Evolutionary conservation across 257 asterid species (phyloP), one percentile per base, ranked within the genome.

Genomic region (Solanum sparsipilum): DNA sequence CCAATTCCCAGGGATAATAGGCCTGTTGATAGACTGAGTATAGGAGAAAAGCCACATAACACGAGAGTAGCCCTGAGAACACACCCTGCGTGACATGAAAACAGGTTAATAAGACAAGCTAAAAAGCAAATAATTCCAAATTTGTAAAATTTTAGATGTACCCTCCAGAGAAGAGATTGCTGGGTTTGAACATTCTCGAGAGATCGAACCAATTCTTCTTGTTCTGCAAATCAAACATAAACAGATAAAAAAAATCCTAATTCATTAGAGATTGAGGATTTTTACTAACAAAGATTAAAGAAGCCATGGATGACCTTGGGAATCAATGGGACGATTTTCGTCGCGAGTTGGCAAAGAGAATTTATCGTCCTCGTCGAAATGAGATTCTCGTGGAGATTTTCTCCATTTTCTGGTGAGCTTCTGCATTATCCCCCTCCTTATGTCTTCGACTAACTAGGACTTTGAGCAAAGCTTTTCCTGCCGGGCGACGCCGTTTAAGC

Each of bases 1-100:
- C 99, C 99, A 93, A 56, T 90, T 94, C 95, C 99, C 99, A 95
- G 46, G 99, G 99, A 90, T 86, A 93, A 88, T 88, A 93, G 85
- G 94, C 92, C 91, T 96, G 98, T 73, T 93, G 98, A 94, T 90
- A 94, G 87, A 94, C 92, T 84, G 98, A 95, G 88, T 93, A 95
- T 86, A 93, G 7, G 60, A 94, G 95, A 94, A 96, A 95, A 83
- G 89, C 83, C 87, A 86, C 91, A 88, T 95, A 95, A 87, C 96
- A 91, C 0, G 91, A 88, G 35, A 94, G 92, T 87, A 96, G 88
- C 56, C 96, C 96, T 36, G 96, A 90, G 87, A 95, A 96, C 75
- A 96, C 93, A 76, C 89, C 88, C 89, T 87, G 84, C 89, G 78
- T 23, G 60, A 11, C 70, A 70, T 71, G 3, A n/a, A 87, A 41